These are phyloP conservation scores for Pseudotsuga menziesii DNA, from an alignment of 75 land plant genomes.

Conservation along the genomic window DNA sequence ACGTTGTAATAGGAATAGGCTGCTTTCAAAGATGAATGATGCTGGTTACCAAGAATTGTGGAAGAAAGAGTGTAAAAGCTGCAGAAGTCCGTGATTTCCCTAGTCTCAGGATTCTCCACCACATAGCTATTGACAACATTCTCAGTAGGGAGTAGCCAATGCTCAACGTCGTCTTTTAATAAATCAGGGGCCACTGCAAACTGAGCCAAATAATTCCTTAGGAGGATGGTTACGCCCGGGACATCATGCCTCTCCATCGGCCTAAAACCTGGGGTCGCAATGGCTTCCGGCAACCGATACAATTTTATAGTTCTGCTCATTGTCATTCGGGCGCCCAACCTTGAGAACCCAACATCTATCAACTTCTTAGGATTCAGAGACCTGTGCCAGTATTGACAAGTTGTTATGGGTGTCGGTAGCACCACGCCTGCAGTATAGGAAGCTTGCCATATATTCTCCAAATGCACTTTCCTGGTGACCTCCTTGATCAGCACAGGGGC, in stretches of 20 bases:
- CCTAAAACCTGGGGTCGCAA: conserved; percentile 30
- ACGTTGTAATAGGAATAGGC: conserved; percentile 50
- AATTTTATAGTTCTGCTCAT: conserved; percentile 31
- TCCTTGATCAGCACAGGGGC: conserved; percentile 41
- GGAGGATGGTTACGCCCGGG: conserved; percentile 16
- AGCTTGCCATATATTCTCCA: conserved; percentile 41
- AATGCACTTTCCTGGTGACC: conserved; percentile 35
- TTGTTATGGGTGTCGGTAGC: conserved; percentile 31
- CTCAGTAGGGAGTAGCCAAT: conserved; percentile 32
- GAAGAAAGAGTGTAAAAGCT: conserved; percentile 47
- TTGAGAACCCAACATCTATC: conserved; percentile 41
- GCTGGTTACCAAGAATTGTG: conserved; percentile 34
- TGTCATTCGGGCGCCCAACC: conserved; percentile 30
- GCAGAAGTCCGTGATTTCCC: conserved; percentile 33
- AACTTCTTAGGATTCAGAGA: conserved; percentile 43
- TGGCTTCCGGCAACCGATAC: conserved; percentile 22
- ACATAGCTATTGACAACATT: conserved; percentile 33
- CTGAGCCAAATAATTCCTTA: conserved; percentile 25
- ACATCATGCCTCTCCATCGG: conserved; percentile 32
- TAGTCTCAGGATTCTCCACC: conserved; percentile 25
- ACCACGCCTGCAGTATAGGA: conserved; percentile 40
- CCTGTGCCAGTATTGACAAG: conserved; percentile 45
- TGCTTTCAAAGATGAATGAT: conserved; percentile 23
- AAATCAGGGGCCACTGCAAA: conserved; percentile 36
- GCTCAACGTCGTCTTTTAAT: conserved; percentile 34